Percentiles rank a stretch among this genome's conserved stretches.
Evolutionary conservation across 495 filamentous ascomycete species (phyloP).

Genomic region (Talaromyces liani): DNA sequence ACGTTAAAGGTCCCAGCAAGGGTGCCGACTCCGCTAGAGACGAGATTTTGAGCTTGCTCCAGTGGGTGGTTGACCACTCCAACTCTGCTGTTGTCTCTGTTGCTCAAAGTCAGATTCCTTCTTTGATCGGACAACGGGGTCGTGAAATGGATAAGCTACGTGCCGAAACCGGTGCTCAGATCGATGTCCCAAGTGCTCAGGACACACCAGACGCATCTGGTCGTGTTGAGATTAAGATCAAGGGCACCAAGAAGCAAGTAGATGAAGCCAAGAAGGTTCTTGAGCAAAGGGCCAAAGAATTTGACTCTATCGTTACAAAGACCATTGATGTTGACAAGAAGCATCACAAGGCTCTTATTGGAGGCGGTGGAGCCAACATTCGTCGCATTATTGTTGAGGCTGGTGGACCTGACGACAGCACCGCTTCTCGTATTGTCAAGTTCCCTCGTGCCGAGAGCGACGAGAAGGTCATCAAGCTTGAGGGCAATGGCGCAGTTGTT

Average conservation of each 20-base stretch:
- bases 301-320: constrained; percentile 78
- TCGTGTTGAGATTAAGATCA: constrained; percentile 75
- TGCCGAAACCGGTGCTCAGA: constrained; percentile 70
- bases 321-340: constrained; percentile 85
- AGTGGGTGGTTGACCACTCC: constrained; percentile 82
- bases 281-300: constrained; percentile 72
- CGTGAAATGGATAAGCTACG: constrained; percentile 86
- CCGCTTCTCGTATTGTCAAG: constrained; percentile 76
- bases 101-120: constrained; percentile 79
- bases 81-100: constrained; percentile 71
- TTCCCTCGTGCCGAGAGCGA: constrained; percentile 74
- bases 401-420: constrained; percentile 78
- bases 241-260: constrained; percentile 85
- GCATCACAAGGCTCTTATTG: constrained; percentile 86
- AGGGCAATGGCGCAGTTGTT: constrained; percentile 74
- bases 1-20: constrained; percentile 81
- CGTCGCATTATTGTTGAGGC: constrained; percentile 80
- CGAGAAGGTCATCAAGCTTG: constrained; percentile 79
- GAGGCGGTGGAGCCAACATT: constrained; percentile 73
- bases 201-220: constrained; percentile 54
- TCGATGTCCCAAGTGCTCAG: constrained; percentile 72
- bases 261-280: constrained; percentile 82
- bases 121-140: constrained; percentile 82
- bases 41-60: constrained; percentile 76
- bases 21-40: constrained; percentile 86